Conservation (phyloP, 2,329 filamentous ascomycete genomes). For the Penicillium psychrosexuale region DNA sequence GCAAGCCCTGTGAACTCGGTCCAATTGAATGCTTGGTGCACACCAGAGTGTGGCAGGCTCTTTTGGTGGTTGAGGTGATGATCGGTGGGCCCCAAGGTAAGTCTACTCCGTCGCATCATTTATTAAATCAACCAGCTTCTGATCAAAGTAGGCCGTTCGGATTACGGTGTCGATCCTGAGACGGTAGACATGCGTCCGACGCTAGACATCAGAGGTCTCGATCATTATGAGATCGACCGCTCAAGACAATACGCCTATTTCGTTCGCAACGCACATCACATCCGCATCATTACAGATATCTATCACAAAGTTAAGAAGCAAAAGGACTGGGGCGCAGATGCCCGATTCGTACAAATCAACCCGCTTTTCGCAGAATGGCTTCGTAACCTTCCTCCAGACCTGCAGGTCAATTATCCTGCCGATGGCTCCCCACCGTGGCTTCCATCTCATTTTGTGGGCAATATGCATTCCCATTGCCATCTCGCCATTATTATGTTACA, state of each 20-base stretch:
- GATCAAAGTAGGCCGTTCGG: constrained; percentile 62
- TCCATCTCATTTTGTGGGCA: constrained; percentile 81
- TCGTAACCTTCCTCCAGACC: constrained; percentile 70
- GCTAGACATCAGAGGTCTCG: constrained; percentile 61
- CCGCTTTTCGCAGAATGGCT: constrained; percentile 74
- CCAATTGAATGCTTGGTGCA: constrained; percentile 76
- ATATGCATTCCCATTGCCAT: constrained; percentile 85
- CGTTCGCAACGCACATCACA: constrained; percentile 70
- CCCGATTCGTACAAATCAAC: constrained; percentile 76
- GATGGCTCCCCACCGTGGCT: constrained; percentile 82
- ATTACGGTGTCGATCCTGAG: constrained; percentile 71
- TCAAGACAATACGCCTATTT: constrained; percentile 83
- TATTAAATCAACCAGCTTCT: constrained; percentile 5
- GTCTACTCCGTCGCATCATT: constrained; percentile 9
- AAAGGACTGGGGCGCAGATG: constrained; percentile 83
- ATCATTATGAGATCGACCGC: constrained; percentile 72
- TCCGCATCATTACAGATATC: constrained; percentile 71
- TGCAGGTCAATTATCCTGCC: constrained; percentile 71
- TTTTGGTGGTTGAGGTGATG: constrained; percentile 86
- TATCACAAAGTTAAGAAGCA: constrained; percentile 71
- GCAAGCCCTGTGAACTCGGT: constrained; percentile 65
- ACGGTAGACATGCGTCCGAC: constrained; percentile 72
- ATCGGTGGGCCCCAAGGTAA: constrained; percentile 88
- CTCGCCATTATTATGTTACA: constrained; percentile 82
- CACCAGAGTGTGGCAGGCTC: constrained; percentile 83